Percentiles rank a stretch among this genome's conserved stretches.
Evolutionary conservation across 331 rosid genomes (phyloP).

Genomic region (Malus hybrid): DNA sequence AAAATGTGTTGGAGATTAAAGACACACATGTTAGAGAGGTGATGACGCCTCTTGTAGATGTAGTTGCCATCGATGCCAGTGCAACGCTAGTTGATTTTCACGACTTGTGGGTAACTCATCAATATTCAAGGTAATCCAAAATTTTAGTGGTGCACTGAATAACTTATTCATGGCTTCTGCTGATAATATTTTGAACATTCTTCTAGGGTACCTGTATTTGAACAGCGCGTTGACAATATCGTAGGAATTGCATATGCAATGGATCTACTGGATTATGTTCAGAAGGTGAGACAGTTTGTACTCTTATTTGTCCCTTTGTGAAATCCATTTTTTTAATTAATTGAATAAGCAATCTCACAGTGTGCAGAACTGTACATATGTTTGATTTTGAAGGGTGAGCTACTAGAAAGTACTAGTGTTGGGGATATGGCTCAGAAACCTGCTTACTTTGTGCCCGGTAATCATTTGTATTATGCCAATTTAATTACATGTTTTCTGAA

Average conservation of each 20-base stretch:
- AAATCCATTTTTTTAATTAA: conserved; percentile 30
- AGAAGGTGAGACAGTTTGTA: conserved; percentile 53
- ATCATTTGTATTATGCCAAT: conserved; percentile 14
- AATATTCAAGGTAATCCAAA: conserved; percentile 78
- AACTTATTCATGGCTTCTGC: not conserved
- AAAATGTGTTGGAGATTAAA: conserved; percentile 94
- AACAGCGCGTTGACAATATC: conserved; percentile 95
- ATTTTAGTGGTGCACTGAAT: not conserved
- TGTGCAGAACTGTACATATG: conserved; percentile 44
- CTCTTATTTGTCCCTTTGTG: conserved; percentile 4
- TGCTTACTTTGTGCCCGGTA: conserved; percentile 99
- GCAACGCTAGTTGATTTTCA: conserved; percentile 84
- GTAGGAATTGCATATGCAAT: conserved; percentile 98
- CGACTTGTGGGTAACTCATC: conserved; percentile 92
- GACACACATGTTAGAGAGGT: conserved; percentile 98
- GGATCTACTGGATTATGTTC: conserved; percentile 90
- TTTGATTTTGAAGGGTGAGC: conserved; percentile 93
- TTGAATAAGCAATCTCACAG: conserved; percentile 43
- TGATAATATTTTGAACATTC: conserved; percentile 18
- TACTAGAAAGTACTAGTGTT: conserved; percentile 70
- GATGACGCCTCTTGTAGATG: conserved; percentile 99
- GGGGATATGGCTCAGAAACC: conserved; percentile 99
- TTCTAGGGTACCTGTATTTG: conserved; percentile 95
- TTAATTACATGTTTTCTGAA: not conserved
- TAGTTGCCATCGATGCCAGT: conserved; percentile 90